Evolutionary conservation across 179 eudicot species (phyloP), one percentile per base, ranked within the genome.

Genomic region (Spergularia azorica): DNA sequence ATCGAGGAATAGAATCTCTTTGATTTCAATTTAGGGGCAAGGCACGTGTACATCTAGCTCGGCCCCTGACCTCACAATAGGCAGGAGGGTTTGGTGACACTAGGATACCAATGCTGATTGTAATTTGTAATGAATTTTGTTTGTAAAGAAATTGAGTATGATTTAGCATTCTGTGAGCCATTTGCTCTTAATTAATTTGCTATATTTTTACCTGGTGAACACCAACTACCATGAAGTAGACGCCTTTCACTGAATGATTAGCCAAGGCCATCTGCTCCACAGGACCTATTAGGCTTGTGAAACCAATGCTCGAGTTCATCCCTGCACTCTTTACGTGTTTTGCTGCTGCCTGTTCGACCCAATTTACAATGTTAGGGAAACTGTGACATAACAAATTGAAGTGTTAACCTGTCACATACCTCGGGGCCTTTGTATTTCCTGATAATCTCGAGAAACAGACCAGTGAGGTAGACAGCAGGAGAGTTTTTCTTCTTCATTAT

Each of bases 281-380:
- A 16, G 96, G 97, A 48, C 97, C 97, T 0, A 88, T 87, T 79
- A 93, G 10, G 68, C 90, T 93, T 50, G 96, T 83, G 20, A 93
- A 67, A 8, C 82, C 79, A 83, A 93, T 77, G 79, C 96, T 93
- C 32, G 94, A 82, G 56, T 91, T 89, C 75, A 76, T 87, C 3
- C 89, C 69, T 9, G 92, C 88, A 16, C 77, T 80, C 54, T 82
- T 86, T 13, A 94, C 82, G 58, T 81, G 76, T 46, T 82, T 61
- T 2, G 98, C 90, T 6, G 90, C 86, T 59, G 68, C 88, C 98
- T 94, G 84, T 9, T 48, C 63, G 55, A 70, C 50, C 43, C 65
- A 74, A 36, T 16, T 41, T 48, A 50, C 72, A 46, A 32, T 43
- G 46, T 63, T 11, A 63, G 43, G 43, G 43, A 59, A 59, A 18